phyloP scores from a whole-genome alignment of 2,329 filamentous ascomycete species.

The Colletotrichum truncatum region DNA sequence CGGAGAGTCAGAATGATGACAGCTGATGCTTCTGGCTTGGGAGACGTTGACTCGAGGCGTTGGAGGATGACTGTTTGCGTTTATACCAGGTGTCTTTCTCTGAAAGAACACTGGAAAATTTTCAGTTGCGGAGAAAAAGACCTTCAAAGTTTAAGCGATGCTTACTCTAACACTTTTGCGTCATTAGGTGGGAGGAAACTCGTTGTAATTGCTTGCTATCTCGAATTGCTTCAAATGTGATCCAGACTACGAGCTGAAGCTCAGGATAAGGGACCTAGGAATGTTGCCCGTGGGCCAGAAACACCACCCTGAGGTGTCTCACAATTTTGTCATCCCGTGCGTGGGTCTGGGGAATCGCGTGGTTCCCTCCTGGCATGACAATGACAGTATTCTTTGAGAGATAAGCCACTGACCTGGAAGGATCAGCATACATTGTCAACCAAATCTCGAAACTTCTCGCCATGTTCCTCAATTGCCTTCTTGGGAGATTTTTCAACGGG shows the following conservation, averaged over 20 bases:
- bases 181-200: background rate
- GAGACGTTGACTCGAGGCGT: background rate
- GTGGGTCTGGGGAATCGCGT: too few relatives aligned
- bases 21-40: background rate
- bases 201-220: background rate
- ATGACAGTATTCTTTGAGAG: too few relatives aligned
- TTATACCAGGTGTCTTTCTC: too few relatives aligned
- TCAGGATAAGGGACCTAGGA: background rate
- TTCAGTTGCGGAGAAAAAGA: background rate
- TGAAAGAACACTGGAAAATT: background rate
- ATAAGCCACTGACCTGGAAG: too few relatives aligned
- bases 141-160: background rate
- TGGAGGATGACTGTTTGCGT: background rate
- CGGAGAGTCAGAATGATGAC: background rate
- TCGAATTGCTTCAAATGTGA: background rate
- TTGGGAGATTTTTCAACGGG: too few relatives aligned
- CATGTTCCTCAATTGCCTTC: too few relatives aligned
- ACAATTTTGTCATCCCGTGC: background rate
- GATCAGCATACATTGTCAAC: too few relatives aligned
- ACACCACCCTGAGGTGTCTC: conserved; percentile 7
- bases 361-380: too few relatives aligned
- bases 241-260: conserved; percentile 32
- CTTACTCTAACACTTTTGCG: background rate
- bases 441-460: too few relatives aligned
- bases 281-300: conserved; percentile 35